These are phyloP conservation scores for Verticillium isaacii DNA, from an alignment of 2,329 filamentous ascomycete genomes.

Conservation along the genomic window DNA sequence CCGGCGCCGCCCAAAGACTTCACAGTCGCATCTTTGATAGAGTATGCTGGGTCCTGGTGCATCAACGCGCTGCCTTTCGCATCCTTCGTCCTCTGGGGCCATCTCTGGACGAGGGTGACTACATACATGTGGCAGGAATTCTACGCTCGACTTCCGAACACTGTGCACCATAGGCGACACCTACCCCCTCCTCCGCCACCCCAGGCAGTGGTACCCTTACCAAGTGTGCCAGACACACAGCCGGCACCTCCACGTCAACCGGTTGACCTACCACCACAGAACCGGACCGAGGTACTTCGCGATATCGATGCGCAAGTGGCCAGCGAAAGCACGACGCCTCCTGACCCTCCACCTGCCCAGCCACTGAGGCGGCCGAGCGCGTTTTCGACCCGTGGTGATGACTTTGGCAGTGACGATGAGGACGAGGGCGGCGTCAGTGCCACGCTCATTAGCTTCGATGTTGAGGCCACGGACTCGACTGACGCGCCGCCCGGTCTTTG, in stretches of 20 bases:
- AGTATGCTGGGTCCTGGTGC: slow-evolving; percentile 37
- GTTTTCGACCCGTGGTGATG: slow-evolving; percentile 43
- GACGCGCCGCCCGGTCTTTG: slow-evolving; percentile 48
- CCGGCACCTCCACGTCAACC: not conserved
- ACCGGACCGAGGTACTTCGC: slow-evolving; percentile 14
- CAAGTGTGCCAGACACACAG: slow-evolving; percentile 1
- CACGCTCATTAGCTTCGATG: slow-evolving; percentile 57
- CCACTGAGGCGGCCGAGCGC: slow-evolving; percentile 38
- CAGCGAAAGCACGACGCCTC: not conserved
- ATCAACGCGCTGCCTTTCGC: slow-evolving; percentile 42
- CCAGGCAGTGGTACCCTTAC: slow-evolving; percentile 10
- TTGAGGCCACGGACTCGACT: slow-evolving; percentile 50
- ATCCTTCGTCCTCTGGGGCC: slow-evolving; percentile 38
- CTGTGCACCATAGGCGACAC: slow-evolving; percentile 22
- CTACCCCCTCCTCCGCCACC: slow-evolving; percentile 14
- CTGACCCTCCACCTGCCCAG: slow-evolving; percentile 20
- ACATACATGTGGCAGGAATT: slow-evolving; percentile 33
- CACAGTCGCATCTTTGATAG: slow-evolving; percentile 28
- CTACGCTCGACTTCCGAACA: slow-evolving; percentile 33
- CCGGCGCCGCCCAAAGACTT: slow-evolving; percentile 37
- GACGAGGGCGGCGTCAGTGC: slow-evolving; percentile 50
- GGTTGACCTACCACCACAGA: not conserved
- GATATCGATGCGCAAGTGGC: slow-evolving; percentile 13
- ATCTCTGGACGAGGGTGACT: slow-evolving; percentile 29
- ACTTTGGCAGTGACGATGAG: slow-evolving; percentile 52